Percentiles rank a stretch among this genome's conserved stretches.
phyloP scores from a whole-genome alignment of 2,329 filamentous ascomycete species.

The Xylaria hypoxylon region DNA sequence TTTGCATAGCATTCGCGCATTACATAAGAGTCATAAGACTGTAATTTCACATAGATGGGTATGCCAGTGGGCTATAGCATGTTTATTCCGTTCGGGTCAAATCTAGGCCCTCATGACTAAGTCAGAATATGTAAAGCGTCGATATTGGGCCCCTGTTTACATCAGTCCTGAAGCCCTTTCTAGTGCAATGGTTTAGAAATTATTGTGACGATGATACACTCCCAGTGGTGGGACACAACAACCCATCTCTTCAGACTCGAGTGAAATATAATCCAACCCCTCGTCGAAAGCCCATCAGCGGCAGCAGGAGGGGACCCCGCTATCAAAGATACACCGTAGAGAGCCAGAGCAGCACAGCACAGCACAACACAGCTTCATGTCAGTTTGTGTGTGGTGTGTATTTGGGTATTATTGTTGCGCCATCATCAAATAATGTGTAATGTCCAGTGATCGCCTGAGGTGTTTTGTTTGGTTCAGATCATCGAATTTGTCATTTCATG shows the following conservation, averaged over 20 bases:
- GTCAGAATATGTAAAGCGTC: background rate
- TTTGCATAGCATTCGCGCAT: background rate
- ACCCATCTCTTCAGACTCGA: slow-evolving; percentile 1
- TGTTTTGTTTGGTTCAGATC: slow-evolving; percentile 27
- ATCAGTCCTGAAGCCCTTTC: background rate
- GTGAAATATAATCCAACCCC: background rate
- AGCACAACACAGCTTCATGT: slow-evolving; percentile 26
- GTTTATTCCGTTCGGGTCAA: slow-evolving; percentile 4
- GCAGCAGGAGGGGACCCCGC: background rate
- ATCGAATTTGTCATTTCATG: slow-evolving; percentile 39
- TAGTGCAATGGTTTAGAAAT: background rate
- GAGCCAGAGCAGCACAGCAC: background rate
- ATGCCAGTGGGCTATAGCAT: slow-evolving; percentile 5
- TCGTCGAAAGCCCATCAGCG: background rate
- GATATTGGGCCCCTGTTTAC: background rate
- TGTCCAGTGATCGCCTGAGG: slow-evolving; percentile 30
- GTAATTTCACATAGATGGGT: background rate
- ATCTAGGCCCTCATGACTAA: background rate
- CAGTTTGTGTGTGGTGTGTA: slow-evolving; percentile 27
- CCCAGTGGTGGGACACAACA: background rate
- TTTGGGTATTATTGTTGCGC: slow-evolving; percentile 38
- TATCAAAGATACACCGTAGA: slow-evolving; percentile 1
- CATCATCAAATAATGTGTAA: slow-evolving; percentile 29
- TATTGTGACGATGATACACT: slow-evolving; percentile 3
- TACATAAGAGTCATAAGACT: too few relatives aligned